phyloP scores from a whole-genome alignment of 2,329 filamentous ascomycete genomes.

The Pyrenochaeta sp. region DNA sequence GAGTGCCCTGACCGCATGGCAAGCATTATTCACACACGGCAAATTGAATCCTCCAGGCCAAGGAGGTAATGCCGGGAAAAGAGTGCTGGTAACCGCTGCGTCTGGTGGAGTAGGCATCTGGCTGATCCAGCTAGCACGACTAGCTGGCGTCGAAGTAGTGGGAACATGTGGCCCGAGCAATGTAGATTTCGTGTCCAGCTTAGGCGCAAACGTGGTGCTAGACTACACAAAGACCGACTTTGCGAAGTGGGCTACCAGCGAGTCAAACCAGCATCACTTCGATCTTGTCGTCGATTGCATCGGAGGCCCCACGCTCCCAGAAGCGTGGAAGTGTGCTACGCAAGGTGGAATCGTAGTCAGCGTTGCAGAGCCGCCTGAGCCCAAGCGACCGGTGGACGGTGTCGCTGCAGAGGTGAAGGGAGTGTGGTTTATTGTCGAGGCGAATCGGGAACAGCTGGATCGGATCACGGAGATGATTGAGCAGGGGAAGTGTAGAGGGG shows the following conservation, averaged over 20 bases:
- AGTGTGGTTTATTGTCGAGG: conserved; percentile 54
- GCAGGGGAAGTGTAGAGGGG: conserved; percentile 40
- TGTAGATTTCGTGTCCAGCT: conserved; percentile 46
- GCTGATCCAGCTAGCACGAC: conserved; percentile 52
- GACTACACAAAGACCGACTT: conserved; percentile 48
- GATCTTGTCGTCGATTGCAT: conserved; percentile 57
- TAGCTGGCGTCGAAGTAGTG: conserved; percentile 50
- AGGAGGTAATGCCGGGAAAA: conserved; percentile 31
- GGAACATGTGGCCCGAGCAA: conserved; percentile 51
- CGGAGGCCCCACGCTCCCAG: conserved; percentile 51
- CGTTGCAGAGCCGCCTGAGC: conserved; percentile 48
- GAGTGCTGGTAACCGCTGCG: conserved; percentile 55
- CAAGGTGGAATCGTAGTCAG: conserved; percentile 49
- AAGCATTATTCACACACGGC: conserved; percentile 47
- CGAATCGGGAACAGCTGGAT: conserved; percentile 46
- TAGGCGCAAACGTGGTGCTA: conserved; percentile 53
- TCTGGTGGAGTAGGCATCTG: conserved; percentile 56
- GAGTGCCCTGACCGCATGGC: conserved; percentile 53
- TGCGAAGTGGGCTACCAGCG: conserved; percentile 42
- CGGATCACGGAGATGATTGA: conserved; percentile 52
- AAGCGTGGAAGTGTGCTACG: conserved; percentile 53
- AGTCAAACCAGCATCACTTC: conserved; percentile 36
- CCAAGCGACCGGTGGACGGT: conserved; percentile 38
- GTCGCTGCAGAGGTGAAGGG: conserved; percentile 38
- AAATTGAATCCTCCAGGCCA: conserved; percentile 3